Evolutionary conservation across 306 rosid genomes (phyloP).

Genomic region (Sphenostylis stenocarpa): DNA sequence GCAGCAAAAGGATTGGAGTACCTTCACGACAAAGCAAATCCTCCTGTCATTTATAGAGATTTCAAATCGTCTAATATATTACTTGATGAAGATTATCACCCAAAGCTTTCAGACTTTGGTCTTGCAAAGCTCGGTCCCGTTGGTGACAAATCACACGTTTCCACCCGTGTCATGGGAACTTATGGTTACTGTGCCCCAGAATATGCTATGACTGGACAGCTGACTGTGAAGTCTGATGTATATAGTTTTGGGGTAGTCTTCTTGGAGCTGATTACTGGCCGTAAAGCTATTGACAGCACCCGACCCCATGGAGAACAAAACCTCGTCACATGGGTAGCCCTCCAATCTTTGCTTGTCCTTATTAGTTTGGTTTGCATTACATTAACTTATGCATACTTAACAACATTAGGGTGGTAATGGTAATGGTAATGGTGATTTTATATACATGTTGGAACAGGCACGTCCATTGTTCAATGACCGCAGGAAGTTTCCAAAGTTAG

Average conservation of each 20-base stretch:
- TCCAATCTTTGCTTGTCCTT: constrained; percentile 16
- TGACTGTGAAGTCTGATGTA: constrained; percentile 90
- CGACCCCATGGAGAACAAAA: constrained; percentile 93
- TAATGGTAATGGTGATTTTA: constrained; percentile 21
- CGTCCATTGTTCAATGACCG: constrained; percentile 94
- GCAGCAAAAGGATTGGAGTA: constrained; percentile 93
- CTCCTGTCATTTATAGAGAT: constrained; percentile 91
- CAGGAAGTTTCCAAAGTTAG: constrained; percentile 80
- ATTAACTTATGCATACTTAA: not conserved
- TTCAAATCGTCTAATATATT: constrained; percentile 94
- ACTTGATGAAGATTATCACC: constrained; percentile 85
- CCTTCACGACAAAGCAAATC: constrained; percentile 93
- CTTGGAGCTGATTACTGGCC: constrained; percentile 92
- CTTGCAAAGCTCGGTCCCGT: constrained; percentile 97
- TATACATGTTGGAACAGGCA: constrained; percentile 58
- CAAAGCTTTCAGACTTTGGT: constrained; percentile 95
- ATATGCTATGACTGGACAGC: constrained; percentile 95
- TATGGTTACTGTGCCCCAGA: constrained; percentile 98
- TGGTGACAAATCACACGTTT: constrained; percentile 95
- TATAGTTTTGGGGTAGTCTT: constrained; percentile 54
- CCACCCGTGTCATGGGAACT: constrained; percentile 97
- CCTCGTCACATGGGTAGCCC: constrained; percentile 86
- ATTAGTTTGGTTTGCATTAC: constrained; percentile 18
- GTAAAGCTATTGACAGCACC: constrained; percentile 79
- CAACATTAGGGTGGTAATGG: constrained; percentile 1